These are phyloP conservation scores for Trichoderma aggressivum DNA, from an alignment of 2,329 filamentous ascomycete genomes.

Conservation along the genomic window DNA sequence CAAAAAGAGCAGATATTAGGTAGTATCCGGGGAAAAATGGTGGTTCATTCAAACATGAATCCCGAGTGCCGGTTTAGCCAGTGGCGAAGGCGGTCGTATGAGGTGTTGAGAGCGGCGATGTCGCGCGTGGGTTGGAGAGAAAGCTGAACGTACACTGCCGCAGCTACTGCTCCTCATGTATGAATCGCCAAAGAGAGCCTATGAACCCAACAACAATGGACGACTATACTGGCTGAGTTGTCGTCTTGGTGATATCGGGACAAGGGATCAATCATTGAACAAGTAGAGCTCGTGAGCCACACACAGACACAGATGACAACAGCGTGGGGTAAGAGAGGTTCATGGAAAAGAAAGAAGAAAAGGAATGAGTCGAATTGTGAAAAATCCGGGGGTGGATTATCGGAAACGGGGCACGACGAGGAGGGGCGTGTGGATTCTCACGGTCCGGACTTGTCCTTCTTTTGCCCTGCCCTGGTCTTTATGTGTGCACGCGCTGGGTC, in stretches of 20 bases:
- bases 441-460: conserved; percentile 6
- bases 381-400: conserved; percentile 21
- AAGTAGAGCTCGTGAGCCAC: conserved; percentile 8
- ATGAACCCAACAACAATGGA: not conserved
- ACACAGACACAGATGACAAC: not conserved
- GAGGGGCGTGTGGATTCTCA: conserved; percentile 17
- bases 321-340: conserved; percentile 18
- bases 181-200: not conserved
- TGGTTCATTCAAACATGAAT: not conserved
- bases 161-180: not conserved
- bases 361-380: conserved; percentile 17
- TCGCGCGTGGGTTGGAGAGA: not conserved
- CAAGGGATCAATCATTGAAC: conserved; percentile 4
- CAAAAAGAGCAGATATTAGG: not conserved
- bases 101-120: not conserved
- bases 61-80: not conserved
- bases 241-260: not conserved
- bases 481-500: not conserved
- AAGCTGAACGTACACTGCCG: not conserved
- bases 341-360: conserved; percentile 12
- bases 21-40: not conserved
- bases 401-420: conserved; percentile 11
- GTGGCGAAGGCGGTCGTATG: conserved; percentile 1
- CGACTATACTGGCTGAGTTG: not conserved
- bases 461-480: conserved; percentile 4